Evolutionary conservation across 441 rosid species (phyloP), one percentile per base, ranked within the genome.

Genomic region (Manihot esculenta): DNA sequence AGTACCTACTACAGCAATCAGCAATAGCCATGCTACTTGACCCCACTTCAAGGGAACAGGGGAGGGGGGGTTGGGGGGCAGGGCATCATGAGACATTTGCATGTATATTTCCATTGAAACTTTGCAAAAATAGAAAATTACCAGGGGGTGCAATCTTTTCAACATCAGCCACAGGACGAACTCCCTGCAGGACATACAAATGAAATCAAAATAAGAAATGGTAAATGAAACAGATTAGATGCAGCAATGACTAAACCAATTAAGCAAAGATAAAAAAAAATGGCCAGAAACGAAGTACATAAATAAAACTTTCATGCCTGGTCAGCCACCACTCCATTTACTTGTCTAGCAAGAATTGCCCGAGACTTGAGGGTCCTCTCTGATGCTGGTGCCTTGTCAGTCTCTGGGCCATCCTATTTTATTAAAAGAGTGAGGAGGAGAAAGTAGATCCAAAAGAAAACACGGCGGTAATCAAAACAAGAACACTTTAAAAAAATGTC

Each of bases 331-430:
- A 83, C 82, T 77, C 97, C 99, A 84, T 88, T 92, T 60, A 77
- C 84, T 81, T 86, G 91, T 80, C 97, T 85, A 49, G 91, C 87
- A 71, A 92, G 92, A 81, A 92, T 78, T 68, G 87, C 89, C 69
- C 91, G 83, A 66, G 89, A 76, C 67, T 90, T 88, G 44, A 77
- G 53, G 63, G 79, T 86, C 73, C 80, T 83, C 79, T 92, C 98
- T 60, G 98, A 89, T 62, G 75, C 20, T 30, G 84, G 85, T 33
- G 85, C 86, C 77, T 85, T 94, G 64, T 92, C 99, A 80, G 79
- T 72, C 71, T 94, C 99, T 70, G 80, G 18, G 42, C 86, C 82
- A 74, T 89, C 98, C 98, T 93, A 70, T n/a, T 55, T 73, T 58
- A 74, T 79, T 47, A 71, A 60, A 51, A 62, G 53, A 41, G 20